These are phyloP conservation scores for Fonsecaea pedrosoi DNA, from an alignment of 2,329 filamentous ascomycete species.

Conservation along the genomic window DNA sequence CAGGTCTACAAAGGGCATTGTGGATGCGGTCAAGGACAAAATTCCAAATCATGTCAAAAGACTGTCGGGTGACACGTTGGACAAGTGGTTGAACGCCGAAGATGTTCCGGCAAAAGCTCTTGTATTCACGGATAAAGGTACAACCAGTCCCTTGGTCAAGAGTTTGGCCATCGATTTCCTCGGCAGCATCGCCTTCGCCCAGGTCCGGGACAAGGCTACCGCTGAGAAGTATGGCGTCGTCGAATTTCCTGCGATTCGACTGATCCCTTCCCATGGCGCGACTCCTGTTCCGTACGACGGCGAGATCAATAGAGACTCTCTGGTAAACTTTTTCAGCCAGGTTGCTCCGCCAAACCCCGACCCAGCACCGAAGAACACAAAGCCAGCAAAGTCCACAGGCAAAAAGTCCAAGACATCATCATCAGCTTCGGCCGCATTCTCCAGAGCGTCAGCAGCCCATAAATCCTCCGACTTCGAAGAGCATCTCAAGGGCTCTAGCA, in stretches of 20 bases:
- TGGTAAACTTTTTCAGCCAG: conserved; percentile 83
- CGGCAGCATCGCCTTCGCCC: conserved; percentile 77
- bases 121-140: conserved; percentile 91
- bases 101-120: conserved; percentile 81
- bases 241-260: conserved; percentile 79
- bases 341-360: conserved; percentile 80
- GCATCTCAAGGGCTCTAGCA: conserved; percentile 56
- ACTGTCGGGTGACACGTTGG: conserved; percentile 78
- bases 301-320: conserved; percentile 81
- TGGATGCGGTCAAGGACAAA: conserved; percentile 81
- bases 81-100: conserved; percentile 72
- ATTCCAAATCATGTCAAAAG: conserved; percentile 91
- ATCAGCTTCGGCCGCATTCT: conserved; percentile 57
- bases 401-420: conserved; percentile 49
- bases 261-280: conserved; percentile 74
- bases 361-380: conserved; percentile 59
- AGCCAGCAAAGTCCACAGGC: conserved; percentile 43
- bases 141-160: conserved; percentile 80
- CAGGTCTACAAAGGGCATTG: conserved; percentile 83
- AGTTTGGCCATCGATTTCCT: conserved; percentile 90
- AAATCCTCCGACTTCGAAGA: conserved; percentile 57
- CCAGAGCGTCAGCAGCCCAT: conserved; percentile 60
- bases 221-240: conserved; percentile 75
- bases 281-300: conserved; percentile 78
- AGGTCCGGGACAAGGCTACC: conserved; percentile 82